Evolutionary conservation across 2,329 filamentous ascomycete species (phyloP).

Genomic region (Scolecobasidium constrictum): DNA sequence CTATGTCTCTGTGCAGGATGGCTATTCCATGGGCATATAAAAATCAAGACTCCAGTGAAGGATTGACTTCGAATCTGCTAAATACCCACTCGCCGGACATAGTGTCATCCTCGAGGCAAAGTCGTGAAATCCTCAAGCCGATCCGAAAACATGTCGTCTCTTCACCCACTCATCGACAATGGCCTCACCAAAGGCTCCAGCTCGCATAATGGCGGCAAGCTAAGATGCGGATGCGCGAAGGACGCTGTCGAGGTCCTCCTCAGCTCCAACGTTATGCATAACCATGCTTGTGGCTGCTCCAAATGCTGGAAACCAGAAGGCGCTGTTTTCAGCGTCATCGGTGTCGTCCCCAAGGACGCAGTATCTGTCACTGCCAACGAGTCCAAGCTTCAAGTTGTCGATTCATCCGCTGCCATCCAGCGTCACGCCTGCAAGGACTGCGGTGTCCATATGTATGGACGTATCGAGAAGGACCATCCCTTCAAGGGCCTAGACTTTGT

Average conservation of each 20-base stretch:
- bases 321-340: constrained; percentile 54
- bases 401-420: constrained; percentile 46
- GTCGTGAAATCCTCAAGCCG: too few species aligned
- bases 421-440: constrained; percentile 51
- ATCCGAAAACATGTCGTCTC: too few species aligned
- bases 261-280: constrained; percentile 49
- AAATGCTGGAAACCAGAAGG: constrained; percentile 61
- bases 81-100: too few species aligned
- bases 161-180: neutral
- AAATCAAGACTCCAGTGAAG: too few species aligned
- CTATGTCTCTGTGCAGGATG: too few species aligned
- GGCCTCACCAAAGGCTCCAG: neutral
- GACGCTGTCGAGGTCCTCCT: constrained; percentile 49
- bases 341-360: constrained; percentile 46
- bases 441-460: constrained; percentile 52
- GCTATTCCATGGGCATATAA: too few species aligned
- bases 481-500: constrained; percentile 63
- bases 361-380: constrained; percentile 46
- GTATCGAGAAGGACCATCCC: constrained; percentile 52
- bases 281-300: constrained; percentile 61
- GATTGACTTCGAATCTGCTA: too few species aligned
- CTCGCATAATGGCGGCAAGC: neutral
- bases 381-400: constrained; percentile 47
- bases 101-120: too few species aligned
- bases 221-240: constrained; percentile 43